Evolutionary conservation across 2,329 filamentous ascomycete species (phyloP).

Genomic region (Proliferodiscus dingleyae): DNA sequence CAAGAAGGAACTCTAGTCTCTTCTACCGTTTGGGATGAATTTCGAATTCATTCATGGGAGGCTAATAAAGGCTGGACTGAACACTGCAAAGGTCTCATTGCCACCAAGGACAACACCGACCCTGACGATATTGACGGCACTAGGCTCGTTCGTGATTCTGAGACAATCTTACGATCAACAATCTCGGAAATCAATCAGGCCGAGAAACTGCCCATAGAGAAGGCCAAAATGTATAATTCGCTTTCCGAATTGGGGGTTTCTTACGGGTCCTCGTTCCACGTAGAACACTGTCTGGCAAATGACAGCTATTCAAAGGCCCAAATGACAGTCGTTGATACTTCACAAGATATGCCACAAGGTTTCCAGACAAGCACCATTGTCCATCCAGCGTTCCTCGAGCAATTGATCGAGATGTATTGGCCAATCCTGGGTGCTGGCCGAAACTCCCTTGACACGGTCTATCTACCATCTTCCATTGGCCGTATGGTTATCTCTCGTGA

Average conservation of each 20-base stretch:
- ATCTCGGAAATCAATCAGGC: conserved; percentile 30
- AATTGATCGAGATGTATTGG: conserved; percentile 40
- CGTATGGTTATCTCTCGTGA: conserved; percentile 35
- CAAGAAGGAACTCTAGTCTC: conserved; percentile 37
- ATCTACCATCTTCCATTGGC: conserved; percentile 40
- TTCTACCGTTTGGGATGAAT: conserved; percentile 49
- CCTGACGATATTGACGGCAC: conserved; percentile 39
- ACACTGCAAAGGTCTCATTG: conserved; percentile 50
- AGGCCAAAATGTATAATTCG: conserved; percentile 40
- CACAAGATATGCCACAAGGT: conserved; percentile 39
- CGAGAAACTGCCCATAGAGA: conserved; percentile 29
- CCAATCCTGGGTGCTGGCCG: conserved; percentile 35
- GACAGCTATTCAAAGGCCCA: conserved; percentile 30
- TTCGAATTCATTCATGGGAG: conserved; percentile 51
- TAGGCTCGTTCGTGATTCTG: not conserved
- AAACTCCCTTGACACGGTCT: conserved; percentile 34
- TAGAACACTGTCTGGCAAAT: conserved; percentile 41
- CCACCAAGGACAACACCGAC: conserved; percentile 33
- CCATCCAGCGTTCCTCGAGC: conserved; percentile 44
- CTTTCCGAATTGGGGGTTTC: conserved; percentile 44
- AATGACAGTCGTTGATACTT: conserved; percentile 40
- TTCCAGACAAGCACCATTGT: conserved; percentile 40
- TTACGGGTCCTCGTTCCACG: conserved; percentile 50
- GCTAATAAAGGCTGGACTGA: conserved; percentile 51
- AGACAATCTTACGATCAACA: conserved; percentile 27